Conservation (phyloP, 257 asterid genomes). For the Eucommia ulmoides region DNA sequence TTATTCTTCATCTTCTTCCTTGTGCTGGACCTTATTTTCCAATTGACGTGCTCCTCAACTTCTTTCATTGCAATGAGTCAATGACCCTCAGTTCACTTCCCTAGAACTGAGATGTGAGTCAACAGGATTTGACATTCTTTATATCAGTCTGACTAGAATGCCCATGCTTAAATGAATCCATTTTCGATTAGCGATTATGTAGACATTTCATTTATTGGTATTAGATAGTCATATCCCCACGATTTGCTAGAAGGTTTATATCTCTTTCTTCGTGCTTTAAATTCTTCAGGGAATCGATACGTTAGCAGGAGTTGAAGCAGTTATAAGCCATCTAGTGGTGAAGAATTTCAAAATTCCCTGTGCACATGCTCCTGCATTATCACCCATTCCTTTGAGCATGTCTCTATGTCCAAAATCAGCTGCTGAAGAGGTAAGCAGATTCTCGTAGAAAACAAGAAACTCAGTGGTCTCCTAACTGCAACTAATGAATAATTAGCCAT, state of each 20-base stretch:
- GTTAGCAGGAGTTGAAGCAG: slow-evolving; percentile 91
- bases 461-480: background rate
- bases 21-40: too few species aligned
- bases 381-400: slow-evolving; percentile 41
- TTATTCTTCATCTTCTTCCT: too few species aligned
- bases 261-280: background rate
- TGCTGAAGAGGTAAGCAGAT: slow-evolving; percentile 65
- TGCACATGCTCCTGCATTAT: slow-evolving; percentile 84
- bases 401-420: slow-evolving; percentile 67
- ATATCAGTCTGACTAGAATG: too few species aligned
- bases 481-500: background rate
- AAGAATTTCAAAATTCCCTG: slow-evolving; percentile 68
- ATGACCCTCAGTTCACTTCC: too few species aligned
- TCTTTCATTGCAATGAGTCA: too few species aligned
- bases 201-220: too few species aligned
- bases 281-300: slow-evolving; percentile 60
- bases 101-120: too few species aligned
- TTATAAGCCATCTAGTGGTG: slow-evolving; percentile 84
- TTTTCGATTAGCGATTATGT: too few species aligned
- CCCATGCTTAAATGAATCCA: background rate
- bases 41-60: too few species aligned
- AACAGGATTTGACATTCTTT: too few species aligned
- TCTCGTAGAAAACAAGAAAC: background rate
- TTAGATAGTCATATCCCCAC: too few species aligned
- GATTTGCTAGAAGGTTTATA: too few species aligned